Percentiles rank a stretch among this genome's conserved stretches.
Evolutionary conservation across 2,329 filamentous ascomycete species (phyloP).

Genomic region (Fusarium duplospermum): DNA sequence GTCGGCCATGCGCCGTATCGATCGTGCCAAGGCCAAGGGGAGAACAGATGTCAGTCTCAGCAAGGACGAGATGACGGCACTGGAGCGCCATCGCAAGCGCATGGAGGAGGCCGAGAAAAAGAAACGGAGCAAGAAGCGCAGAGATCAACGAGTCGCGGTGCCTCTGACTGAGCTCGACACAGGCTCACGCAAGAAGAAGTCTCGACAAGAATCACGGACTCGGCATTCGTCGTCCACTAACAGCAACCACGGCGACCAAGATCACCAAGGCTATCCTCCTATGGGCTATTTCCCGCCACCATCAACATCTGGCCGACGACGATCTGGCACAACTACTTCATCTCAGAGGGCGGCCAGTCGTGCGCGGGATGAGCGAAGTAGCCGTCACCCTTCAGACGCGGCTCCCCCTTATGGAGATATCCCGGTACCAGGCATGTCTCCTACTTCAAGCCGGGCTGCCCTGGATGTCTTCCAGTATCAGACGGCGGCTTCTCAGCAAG

Average conservation of each 20-base stretch:
- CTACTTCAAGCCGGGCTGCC: constrained; percentile 42
- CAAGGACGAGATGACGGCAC: constrained; percentile 81
- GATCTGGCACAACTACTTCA: constrained; percentile 56
- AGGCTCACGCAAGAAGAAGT: constrained; percentile 52
- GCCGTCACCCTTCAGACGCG: constrained; percentile 60
- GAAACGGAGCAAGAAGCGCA: constrained; percentile 52
- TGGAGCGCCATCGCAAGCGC: constrained; percentile 76
- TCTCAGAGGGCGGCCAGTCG: constrained; percentile 52
- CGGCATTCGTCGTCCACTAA: constrained; percentile 51
- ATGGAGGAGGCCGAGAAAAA: constrained; percentile 57
- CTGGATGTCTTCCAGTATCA: constrained; percentile 66
- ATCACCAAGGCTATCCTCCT: constrained; percentile 55
- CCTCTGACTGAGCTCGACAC: constrained; percentile 65
- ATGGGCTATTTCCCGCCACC: constrained; percentile 65
- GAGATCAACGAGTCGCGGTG: constrained; percentile 63
- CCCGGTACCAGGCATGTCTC: constrained; percentile 34
- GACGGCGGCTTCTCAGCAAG: constrained; percentile 56
- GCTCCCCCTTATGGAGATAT: constrained; percentile 49
- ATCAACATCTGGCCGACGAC: constrained; percentile 53
- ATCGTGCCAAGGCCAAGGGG: constrained; percentile 79
- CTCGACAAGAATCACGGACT: constrained; percentile 51
- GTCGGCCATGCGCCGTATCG: constrained; percentile 82
- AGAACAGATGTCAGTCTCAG: constrained; percentile 83
- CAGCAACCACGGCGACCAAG: constrained; percentile 51
- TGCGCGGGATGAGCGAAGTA: constrained; percentile 49